These are phyloP conservation scores for Neurospora crassa DNA, from an alignment of 2,329 filamentous ascomycete genomes.

Conservation along the genomic window DNA sequence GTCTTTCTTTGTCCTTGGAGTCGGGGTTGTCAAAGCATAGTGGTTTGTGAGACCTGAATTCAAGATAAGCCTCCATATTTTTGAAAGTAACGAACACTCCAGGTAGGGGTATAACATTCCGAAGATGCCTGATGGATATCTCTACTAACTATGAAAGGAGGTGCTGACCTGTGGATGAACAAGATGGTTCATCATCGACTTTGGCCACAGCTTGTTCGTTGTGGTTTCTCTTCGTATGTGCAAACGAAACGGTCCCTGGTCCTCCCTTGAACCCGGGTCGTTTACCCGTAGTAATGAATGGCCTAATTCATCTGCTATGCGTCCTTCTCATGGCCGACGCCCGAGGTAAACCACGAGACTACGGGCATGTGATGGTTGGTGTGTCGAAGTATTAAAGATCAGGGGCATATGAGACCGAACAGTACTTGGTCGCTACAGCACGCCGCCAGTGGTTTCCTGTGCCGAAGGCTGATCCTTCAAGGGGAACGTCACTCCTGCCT, in stretches of 20 bases:
- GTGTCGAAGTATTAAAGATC: background rate
- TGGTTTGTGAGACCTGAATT: background rate
- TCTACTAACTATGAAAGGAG: background rate
- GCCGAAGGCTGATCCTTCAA: background rate
- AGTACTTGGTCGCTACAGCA: background rate
- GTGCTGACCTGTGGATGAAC: background rate
- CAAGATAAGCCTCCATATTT: background rate
- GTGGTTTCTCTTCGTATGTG: background rate
- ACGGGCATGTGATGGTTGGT: background rate
- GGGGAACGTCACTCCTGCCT: background rate
- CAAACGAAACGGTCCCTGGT: background rate
- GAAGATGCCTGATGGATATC: background rate
- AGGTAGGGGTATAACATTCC: background rate
- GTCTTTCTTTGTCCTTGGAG: background rate
- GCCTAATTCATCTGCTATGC: background rate
- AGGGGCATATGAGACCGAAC: background rate
- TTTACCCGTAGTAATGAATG: background rate
- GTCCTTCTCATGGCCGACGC: background rate
- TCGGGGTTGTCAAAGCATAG: background rate
- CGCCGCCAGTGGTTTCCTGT: background rate
- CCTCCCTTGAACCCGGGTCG: background rate
- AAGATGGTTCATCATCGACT: background rate
- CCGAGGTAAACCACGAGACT: background rate
- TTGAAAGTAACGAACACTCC: background rate
- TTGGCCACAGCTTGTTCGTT: background rate